These are phyloP conservation scores for Hypoxylon sp. DNA, from an alignment of 2,329 filamentous ascomycete species.

Conservation along the genomic window DNA sequence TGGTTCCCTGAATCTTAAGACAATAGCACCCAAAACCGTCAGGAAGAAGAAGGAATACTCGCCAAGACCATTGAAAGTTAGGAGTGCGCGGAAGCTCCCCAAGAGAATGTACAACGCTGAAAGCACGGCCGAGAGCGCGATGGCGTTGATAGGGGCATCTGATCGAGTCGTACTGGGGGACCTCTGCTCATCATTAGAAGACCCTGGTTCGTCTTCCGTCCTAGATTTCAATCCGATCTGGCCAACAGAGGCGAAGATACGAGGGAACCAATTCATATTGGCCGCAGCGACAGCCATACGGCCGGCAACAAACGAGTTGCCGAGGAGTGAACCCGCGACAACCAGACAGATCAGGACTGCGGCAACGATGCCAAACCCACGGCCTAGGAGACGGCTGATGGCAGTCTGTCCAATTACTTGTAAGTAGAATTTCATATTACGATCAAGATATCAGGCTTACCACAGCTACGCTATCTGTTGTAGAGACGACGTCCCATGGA, in stretches of 20 bases:
- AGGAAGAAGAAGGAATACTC: constrained; percentile 76
- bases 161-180: constrained; percentile 50
- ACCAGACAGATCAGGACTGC: constrained; percentile 72
- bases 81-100: constrained; percentile 71
- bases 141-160: constrained; percentile 69
- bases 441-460: constrained; percentile 57
- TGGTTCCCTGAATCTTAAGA: constrained; percentile 71
- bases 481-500: constrained; percentile 71
- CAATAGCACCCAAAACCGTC: constrained; percentile 70
- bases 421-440: constrained; percentile 22
- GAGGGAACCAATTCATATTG: constrained; percentile 66
- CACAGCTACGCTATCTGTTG: constrained; percentile 74
- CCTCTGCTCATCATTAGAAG: constrained; percentile 7
- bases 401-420: constrained; percentile 61
- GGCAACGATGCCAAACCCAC: constrained; percentile 66
- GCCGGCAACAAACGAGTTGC: constrained; percentile 74
- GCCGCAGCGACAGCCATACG: constrained; percentile 73
- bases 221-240: constrained; percentile 55
- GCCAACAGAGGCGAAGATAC: constrained; percentile 62
- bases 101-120: constrained; percentile 71
- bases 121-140: constrained; percentile 64
- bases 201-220: constrained; percentile 22
- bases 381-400: constrained; percentile 68
- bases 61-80: constrained; percentile 72
- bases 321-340: constrained; percentile 72